These are phyloP conservation scores for Chenopodium quinoa DNA, from an alignment of 148 eudicot genomes.

Conservation along the genomic window DNA sequence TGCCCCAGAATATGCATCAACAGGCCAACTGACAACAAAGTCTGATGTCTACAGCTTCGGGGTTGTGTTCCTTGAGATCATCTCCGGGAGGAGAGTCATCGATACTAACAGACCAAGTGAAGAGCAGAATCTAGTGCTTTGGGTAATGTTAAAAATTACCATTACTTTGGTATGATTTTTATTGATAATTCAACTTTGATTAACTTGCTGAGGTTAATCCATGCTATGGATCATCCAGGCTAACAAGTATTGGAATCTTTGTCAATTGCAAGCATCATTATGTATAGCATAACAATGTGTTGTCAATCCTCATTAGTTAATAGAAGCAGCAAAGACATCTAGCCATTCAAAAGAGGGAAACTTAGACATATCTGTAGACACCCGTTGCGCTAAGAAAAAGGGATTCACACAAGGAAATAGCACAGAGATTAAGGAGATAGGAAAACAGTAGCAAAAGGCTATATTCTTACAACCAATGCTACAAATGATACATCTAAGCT, in stretches of 20 bases:
- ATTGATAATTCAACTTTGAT: too few species aligned
- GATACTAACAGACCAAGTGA: slow-evolving; percentile 55
- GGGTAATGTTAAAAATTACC: slow-evolving; percentile 46
- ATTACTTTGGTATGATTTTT: neutral
- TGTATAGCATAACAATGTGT: neutral
- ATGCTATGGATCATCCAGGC: too few species aligned
- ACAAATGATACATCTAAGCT: neutral
- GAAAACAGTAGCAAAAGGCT: too few species aligned
- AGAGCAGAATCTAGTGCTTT: slow-evolving; percentile 70
- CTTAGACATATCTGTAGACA: neutral
- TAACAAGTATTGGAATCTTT: too few species aligned
- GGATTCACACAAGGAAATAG: neutral
- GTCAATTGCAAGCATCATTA: neutral
- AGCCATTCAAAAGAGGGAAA: neutral
- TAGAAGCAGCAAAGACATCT: neutral
- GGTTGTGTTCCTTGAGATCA: slow-evolving; percentile 80
- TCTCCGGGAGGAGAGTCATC: slow-evolving; percentile 79
- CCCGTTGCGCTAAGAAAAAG: neutral
- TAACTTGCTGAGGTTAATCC: too few species aligned
- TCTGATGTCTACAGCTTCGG: slow-evolving; percentile 92
- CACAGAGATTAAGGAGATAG: neutral
- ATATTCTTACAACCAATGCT: too few species aligned
- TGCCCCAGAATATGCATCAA: slow-evolving; percentile 81
- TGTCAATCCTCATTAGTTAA: neutral
- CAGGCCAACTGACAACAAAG: slow-evolving; percentile 66